Conservation (phyloP, 73 alveolate species). For the Paramecium octaurelia region DNA sequence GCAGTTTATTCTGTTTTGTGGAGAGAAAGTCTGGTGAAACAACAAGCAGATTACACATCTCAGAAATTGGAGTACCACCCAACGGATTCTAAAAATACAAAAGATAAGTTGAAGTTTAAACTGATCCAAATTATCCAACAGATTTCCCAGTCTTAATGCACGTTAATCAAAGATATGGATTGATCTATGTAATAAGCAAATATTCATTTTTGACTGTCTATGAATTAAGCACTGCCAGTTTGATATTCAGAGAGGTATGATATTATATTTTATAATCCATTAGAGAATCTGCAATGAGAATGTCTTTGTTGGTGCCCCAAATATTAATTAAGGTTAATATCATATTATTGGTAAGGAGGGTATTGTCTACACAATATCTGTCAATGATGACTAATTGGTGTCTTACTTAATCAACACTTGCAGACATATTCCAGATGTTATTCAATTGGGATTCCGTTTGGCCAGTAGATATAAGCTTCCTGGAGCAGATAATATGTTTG, state of each 20-base stretch:
- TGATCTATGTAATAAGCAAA: slow-evolving; percentile 90
- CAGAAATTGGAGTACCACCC: slow-evolving; percentile 91
- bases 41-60: slow-evolving; percentile 81
- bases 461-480: slow-evolving; percentile 92
- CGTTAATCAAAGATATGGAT: slow-evolving; percentile 86
- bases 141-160: slow-evolving; percentile 98
- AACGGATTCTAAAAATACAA: slow-evolving; percentile 84
- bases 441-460: slow-evolving; percentile 90
- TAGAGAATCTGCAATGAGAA: slow-evolving; percentile 84
- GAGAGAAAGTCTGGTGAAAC: slow-evolving; percentile 92
- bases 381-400: slow-evolving; percentile 82
- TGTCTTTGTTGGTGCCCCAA: slow-evolving; percentile 84
- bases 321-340: slow-evolving; percentile 80
- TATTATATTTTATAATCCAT: neutral
- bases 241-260: slow-evolving; percentile 80
- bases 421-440: slow-evolving; percentile 86
- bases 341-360: slow-evolving; percentile 93
- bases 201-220: slow-evolving; percentile 85
- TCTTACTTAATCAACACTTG: slow-evolving; percentile 87
- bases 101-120: slow-evolving; percentile 82
- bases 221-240: slow-evolving; percentile 83
- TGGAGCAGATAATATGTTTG: slow-evolving; percentile 96
- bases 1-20: slow-evolving; percentile 83
- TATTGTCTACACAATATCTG: slow-evolving; percentile 83
- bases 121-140: slow-evolving; percentile 82